Base-by-base conservation (phyloP, 2,329 filamentous ascomycete genomes). In the Pestalotiopsis sp. region DNA sequence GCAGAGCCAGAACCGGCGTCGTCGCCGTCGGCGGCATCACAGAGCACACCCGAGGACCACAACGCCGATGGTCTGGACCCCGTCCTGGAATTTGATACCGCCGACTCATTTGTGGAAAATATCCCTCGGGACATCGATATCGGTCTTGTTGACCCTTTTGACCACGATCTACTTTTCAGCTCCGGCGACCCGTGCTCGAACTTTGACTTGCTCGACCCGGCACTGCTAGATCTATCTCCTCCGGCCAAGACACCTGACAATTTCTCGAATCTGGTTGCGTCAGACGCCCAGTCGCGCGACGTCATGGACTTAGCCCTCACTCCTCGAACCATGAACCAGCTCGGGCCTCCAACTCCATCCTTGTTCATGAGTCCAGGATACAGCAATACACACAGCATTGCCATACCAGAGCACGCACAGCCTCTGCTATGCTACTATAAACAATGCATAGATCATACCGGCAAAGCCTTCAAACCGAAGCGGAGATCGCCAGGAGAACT, bases 401-500 rank as follows among this genome's bases (percentile, higher is more conserved):
- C 64, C 7, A 38, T 72, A 11, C 70, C 69, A 11, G 58, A 60
- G 60, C 59, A 79, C 52, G 73, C 78, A 1, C 74, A 73, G 5
- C 66, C 71, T 1, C 59, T 79, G 7, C 72, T 80, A 4, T 73
- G 76, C 0, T 77, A 78, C 66, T 77, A 78, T 62, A 76, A 73
- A 58, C 66, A 71, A 27, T 68, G 72, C 38, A 76, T 73, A 67
- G 72, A 81, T 1, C 75, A 80, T n/a, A 72, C 70, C 5, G 63
- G 73, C n/a, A 75, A 74, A 61, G 77, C 72, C 9, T 77, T 75
- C 11, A 68, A 77, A 64, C 49, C 76, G 66, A 75, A 79, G 25
- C 77, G 77, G 2, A 82, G 82, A 66, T 83, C 82, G 0, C 83
- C 82, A 0, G 84, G 82, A 82, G 79, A 83, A 60, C 73, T 83